These are phyloP conservation scores for Podosphaera aphanis DNA, from an alignment of 2,329 filamentous ascomycete species.

Conservation along the genomic window DNA sequence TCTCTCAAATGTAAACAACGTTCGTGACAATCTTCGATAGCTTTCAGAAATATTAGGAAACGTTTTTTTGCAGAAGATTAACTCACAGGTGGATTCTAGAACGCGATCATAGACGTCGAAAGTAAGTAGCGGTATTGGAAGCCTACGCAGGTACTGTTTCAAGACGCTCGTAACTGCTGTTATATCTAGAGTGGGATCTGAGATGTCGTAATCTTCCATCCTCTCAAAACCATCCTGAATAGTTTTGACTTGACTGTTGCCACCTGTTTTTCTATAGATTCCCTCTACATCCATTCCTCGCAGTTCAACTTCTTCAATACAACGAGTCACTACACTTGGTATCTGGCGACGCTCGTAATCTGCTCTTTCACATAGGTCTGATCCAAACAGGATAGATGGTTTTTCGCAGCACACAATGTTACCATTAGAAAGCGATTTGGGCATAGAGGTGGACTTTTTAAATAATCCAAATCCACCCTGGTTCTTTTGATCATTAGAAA, in stretches of 20 bases:
- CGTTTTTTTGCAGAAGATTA: not conserved
- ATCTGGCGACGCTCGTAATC: slow-evolving; percentile 78
- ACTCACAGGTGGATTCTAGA: slow-evolving; percentile 54
- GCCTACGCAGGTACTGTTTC: slow-evolving; percentile 92
- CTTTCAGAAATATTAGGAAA: slow-evolving; percentile 20
- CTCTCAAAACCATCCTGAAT: slow-evolving; percentile 85
- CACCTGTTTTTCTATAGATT: slow-evolving; percentile 93
- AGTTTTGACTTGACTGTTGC: slow-evolving; percentile 68
- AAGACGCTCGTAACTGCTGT: slow-evolving; percentile 85
- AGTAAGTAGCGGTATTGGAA: slow-evolving; percentile 72
- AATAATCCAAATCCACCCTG: slow-evolving; percentile 45
- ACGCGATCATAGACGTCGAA: slow-evolving; percentile 81
- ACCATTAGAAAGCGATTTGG: slow-evolving; percentile 26
- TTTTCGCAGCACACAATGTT: slow-evolving; percentile 23
- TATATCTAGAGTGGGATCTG: slow-evolving; percentile 80
- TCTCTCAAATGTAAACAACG: slow-evolving; percentile 48
- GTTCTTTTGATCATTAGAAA: slow-evolving; percentile 11
- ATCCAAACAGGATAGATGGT: slow-evolving; percentile 53
- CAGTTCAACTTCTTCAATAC: slow-evolving; percentile 88
- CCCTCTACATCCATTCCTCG: slow-evolving; percentile 95
- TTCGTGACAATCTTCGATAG: slow-evolving; percentile 39
- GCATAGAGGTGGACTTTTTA: slow-evolving; percentile 20
- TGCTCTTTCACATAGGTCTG: slow-evolving; percentile 63
- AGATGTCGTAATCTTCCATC: slow-evolving; percentile 70
- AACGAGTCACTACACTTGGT: slow-evolving; percentile 72